Evolutionary conservation across 495 filamentous ascomycete genomes (phyloP), one percentile per base, ranked within the genome.

Genomic region (Halenospora varia): DNA sequence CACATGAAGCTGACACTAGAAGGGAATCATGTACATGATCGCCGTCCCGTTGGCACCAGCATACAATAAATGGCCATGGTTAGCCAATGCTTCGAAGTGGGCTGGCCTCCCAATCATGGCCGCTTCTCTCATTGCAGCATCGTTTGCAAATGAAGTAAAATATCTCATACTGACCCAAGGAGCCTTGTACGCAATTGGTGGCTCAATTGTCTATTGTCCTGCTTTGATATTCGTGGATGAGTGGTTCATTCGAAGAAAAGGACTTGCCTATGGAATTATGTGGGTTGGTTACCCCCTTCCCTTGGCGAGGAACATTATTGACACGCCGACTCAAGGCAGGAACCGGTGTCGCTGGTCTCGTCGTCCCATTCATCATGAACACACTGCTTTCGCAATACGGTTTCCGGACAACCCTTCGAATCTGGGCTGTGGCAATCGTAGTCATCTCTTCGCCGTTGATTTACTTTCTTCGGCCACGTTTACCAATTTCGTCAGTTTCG

Each of bases 401-500:
- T n/a, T 80, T 79, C 56, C 72, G 75, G 23, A 84, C 77, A 1
- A 83, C 86, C 0, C 60, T 79, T 4, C 65, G 71, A 8, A 59
- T 72, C 42, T 85, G 82, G 76, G 78, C 81, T 3, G 65, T 80
- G 8, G 44, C 67, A 11, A 51, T 77, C 10, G 66, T 86, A n/a
- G 56, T 77, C 2, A 52, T 81, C 2, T 76, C 80, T 2, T 68
- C 79, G 1, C 75, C 83, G 11, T 69, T 88, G 2, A 66, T 85
- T n/a, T 75, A 73, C 39, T 85, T 80, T 65, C 71, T 88, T 62
- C 75, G 77, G 51, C 79, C 83, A 4, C 77, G 82, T 3, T 67
- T 86, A 35, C 84, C 84, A 15, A 61, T 76, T 0, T 61, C 75
- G 1, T 9, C 54, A 53, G 45, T 67, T 55, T 10, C 60, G 56